These are phyloP conservation scores for Apiotrichum veenhuisii DNA, from an alignment of 1,284 basidiomycete species.

Conservation along the genomic window DNA sequence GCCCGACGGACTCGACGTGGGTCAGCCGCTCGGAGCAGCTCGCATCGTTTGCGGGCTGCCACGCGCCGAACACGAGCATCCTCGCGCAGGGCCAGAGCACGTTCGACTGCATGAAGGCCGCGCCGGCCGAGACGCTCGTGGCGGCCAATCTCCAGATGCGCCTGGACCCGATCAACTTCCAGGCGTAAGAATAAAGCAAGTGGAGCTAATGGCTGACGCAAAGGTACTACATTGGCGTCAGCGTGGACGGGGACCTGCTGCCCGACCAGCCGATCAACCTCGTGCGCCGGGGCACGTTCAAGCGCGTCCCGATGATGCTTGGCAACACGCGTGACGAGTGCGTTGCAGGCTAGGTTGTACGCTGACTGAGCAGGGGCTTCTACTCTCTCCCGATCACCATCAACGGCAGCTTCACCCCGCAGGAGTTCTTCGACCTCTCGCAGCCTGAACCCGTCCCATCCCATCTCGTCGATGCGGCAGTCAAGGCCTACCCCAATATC, in stretches of 20 bases:
- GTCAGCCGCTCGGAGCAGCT: not conserved
- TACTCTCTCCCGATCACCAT: not conserved
- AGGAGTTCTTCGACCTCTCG: not conserved
- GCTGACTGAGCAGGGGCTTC: not conserved
- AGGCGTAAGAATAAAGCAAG: not conserved
- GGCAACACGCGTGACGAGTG: conserved; percentile 46
- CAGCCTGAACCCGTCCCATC: not conserved
- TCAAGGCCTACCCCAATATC: conserved; percentile 15
- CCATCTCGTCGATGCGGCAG: not conserved
- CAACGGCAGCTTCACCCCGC: not conserved
- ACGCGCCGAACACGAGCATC: not conserved
- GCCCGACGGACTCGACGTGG: not conserved
- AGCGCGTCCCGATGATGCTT: conserved; percentile 44
- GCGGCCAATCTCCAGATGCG: not conserved
- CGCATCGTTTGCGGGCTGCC: conserved; percentile 1
- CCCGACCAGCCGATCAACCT: conserved; percentile 35
- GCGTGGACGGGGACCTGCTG: conserved; percentile 44
- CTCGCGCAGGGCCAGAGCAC: not conserved
- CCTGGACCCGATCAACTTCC: not conserved
- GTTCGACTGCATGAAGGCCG: not conserved
- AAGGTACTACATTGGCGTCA: conserved; percentile 20
- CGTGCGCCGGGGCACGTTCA: conserved; percentile 33
- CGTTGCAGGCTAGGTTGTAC: conserved; percentile 3
- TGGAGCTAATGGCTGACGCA: not conserved
- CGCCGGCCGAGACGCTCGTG: not conserved